Conservation (phyloP, 352 stramenopile genomes). For the Phytophthora boehmeriae region DNA sequence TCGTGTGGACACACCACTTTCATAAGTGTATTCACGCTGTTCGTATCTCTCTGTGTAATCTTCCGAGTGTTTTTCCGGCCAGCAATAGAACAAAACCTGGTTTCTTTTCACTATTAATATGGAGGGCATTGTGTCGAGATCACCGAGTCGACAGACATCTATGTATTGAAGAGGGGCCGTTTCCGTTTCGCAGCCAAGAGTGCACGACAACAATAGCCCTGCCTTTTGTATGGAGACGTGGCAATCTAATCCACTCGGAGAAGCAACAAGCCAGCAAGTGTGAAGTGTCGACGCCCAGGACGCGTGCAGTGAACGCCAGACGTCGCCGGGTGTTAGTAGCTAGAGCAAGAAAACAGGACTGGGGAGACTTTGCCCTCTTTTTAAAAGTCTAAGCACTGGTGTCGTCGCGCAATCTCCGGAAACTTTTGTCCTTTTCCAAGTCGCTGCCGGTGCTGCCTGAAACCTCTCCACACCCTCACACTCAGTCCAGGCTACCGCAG, state of each 20-base stretch:
- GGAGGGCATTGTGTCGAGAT: no score
- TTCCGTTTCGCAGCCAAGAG: constrained; percentile 28
- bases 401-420: constrained; percentile 24
- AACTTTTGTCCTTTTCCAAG: constrained; percentile 32
- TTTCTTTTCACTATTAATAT: constrained; percentile 17
- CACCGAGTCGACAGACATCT: background rate
- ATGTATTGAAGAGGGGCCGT: background rate
- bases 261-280: constrained; percentile 6
- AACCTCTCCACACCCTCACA: constrained; percentile 6
- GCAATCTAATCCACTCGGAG: constrained; percentile 16
- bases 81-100: constrained; percentile 7
- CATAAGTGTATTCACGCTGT: background rate
- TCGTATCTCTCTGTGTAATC: background rate
- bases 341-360: no score
- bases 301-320: no score
- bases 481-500: constrained; percentile 12
- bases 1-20: constrained; percentile 1
- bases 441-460: constrained; percentile 23
- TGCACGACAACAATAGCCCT: constrained; percentile 31
- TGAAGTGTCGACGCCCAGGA: background rate
- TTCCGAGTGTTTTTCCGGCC: constrained; percentile 3
- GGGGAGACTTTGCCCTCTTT: constrained; percentile 23
- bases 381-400: constrained; percentile 19
- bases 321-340: constrained; percentile 1
- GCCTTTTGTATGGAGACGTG: constrained; percentile 12